Conservation (phyloP, 257 asterid genomes). For the Capsicum chinense region DNA sequence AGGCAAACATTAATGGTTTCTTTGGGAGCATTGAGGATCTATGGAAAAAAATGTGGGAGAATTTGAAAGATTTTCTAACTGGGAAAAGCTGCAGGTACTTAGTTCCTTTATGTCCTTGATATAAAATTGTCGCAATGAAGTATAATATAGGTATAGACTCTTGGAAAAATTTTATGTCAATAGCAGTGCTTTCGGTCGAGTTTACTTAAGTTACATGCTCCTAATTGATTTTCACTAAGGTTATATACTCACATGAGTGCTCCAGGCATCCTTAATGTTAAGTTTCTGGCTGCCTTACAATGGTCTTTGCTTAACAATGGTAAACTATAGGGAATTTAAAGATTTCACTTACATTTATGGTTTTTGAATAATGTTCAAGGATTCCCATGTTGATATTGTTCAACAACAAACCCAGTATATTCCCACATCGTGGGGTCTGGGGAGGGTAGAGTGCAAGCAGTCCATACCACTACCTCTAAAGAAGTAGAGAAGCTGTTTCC, state of each 20-base stretch:
- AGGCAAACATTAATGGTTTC: conserved; percentile 67
- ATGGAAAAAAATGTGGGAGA: conserved; percentile 68
- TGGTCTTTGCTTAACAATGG: conserved; percentile 12
- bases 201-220: neutral
- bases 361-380: neutral
- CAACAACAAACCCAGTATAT: neutral
- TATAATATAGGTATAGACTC: conserved; percentile 3
- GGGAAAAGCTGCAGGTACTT: conserved; percentile 90
- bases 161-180: conserved; percentile 4
- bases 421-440: too few species aligned
- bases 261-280: conserved; percentile 19
- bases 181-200: neutral
- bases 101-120: neutral
- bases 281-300: neutral
- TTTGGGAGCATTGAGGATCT: conserved; percentile 74
- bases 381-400: neutral
- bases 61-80: conserved; percentile 62
- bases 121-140: neutral
- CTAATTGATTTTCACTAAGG: conserved; percentile 14
- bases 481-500: too few species aligned
- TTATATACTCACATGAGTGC: neutral
- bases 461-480: too few species aligned
- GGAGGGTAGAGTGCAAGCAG: too few species aligned
- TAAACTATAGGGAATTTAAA: neutral
- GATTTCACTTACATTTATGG: neutral